phyloP scores from a whole-genome alignment of 805 yeast genomes.

The Lachancea fermentati region DNA sequence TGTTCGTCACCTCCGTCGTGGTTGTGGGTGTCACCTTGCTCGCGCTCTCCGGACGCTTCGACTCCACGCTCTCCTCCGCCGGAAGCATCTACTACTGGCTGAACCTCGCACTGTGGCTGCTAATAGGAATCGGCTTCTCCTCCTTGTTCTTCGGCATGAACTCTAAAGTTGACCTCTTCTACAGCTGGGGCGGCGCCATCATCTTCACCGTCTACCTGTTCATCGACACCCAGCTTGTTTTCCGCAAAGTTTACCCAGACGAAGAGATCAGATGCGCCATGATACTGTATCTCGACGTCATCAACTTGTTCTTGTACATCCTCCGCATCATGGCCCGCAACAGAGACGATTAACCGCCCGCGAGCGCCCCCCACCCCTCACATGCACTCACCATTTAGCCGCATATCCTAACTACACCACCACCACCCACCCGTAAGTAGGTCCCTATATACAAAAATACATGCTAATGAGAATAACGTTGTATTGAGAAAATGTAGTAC shows the following conservation, averaged over 20 bases:
- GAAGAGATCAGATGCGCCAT: conserved; percentile 83
- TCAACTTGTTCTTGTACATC: conserved; percentile 74
- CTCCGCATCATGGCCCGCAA: conserved; percentile 51
- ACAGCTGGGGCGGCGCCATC: conserved; percentile 68
- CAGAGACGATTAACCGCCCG: conserved; percentile 14
- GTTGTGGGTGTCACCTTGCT: conserved; percentile 73
- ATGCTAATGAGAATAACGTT: conserved; percentile 4
- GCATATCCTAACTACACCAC: neutral
- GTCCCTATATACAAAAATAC: neutral
- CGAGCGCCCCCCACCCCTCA: neutral
- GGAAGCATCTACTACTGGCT: conserved; percentile 33
- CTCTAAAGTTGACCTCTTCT: conserved; percentile 55
- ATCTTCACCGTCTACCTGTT: conserved; percentile 67
- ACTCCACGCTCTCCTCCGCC: conserved; percentile 30
- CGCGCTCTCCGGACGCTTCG: conserved; percentile 59
- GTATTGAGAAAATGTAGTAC: conserved; percentile 9
- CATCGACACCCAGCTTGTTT: conserved; percentile 74
- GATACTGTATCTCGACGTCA: conserved; percentile 70
- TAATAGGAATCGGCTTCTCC: conserved; percentile 63
- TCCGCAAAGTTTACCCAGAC: conserved; percentile 71
- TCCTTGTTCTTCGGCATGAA: conserved; percentile 60
- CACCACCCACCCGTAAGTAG: neutral
- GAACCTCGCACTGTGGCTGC: conserved; percentile 52
- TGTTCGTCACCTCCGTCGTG: conserved; percentile 59
- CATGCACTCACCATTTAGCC: neutral